phyloP scores from a whole-genome alignment of 768 basidiomycete genomes.

The Galerina sulciceps region DNA sequence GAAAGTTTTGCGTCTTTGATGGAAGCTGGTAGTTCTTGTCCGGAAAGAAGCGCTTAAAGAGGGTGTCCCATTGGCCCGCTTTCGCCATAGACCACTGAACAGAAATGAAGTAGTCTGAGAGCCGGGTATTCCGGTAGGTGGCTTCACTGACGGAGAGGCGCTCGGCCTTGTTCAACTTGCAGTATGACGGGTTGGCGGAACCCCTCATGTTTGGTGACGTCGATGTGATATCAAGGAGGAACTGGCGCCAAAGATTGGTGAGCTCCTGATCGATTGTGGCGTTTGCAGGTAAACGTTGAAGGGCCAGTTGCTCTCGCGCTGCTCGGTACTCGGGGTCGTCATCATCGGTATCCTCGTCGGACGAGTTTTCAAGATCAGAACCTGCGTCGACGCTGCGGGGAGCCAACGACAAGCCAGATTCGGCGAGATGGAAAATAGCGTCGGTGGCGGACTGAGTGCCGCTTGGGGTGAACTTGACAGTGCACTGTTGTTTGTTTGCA shows the following conservation, averaged over 20 bases:
- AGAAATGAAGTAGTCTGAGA: conserved; percentile 13
- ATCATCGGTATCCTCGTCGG: background rate
- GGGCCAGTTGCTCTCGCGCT: too few relatives aligned
- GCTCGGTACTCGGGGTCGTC: too few relatives aligned
- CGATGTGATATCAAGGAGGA: conserved; percentile 18
- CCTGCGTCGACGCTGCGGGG: background rate
- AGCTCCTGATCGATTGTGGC: conserved; percentile 12
- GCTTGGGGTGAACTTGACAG: background rate
- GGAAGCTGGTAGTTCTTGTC: background rate
- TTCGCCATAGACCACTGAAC: conserved; percentile 1
- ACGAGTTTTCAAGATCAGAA: conserved; percentile 12
- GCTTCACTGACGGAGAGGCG: conserved; percentile 6
- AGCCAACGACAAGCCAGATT: background rate
- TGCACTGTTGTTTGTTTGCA: conserved; percentile 1
- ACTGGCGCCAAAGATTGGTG: conserved; percentile 20
- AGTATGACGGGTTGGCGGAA: conserved; percentile 12
- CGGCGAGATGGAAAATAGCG: conserved; percentile 9
- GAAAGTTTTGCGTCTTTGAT: conserved; percentile 1
- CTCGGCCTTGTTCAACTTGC: background rate
- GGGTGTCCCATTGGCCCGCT: background rate
- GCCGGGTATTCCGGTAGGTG: conserved; percentile 12
- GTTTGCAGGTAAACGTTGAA: too few relatives aligned
- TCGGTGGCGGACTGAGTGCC: background rate
- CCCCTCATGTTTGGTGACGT: conserved; percentile 15
- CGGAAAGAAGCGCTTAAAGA: conserved; percentile 9